Base-by-base conservation (phyloP, 164 flowering plant genomes). In the Annona squamosa region DNA sequence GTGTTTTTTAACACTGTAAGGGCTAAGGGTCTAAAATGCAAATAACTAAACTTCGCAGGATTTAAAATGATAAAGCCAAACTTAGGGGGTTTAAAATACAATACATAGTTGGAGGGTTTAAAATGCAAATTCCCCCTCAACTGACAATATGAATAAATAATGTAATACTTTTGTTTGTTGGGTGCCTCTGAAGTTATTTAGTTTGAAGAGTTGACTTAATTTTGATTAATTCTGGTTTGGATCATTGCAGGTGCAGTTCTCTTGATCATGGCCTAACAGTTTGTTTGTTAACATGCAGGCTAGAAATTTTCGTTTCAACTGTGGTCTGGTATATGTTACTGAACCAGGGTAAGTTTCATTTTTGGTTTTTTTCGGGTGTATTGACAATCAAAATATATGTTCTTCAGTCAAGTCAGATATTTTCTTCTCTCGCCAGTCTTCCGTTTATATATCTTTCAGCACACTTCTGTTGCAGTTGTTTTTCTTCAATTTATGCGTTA, bases 281-380 rank as follows among this genome's bases (percentile, higher is more conserved):
- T 17, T 66, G 13, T 4, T 69, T 75, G 17, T 63, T 75, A 2
- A 65, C 13, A 41, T 74, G 75, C 93, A 94, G 97, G 98, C 98
- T 44, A 86, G 98, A 74, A 94, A 94, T 84, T 94, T 92, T 70
- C 91, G 95, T 26, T 92, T 92, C 82, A 81, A 84, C 44, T 91
- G 97, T 84, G 98, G 98, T 70, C 89, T 91, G 69, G 97, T 91
- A 1, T 94, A 94, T 79, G 97, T 94, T 71, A 73, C 97, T 9
- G 98, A 94, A 82, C 87, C 91, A 62, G 98, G 98, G 98, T 94
- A 85, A 68, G 88, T 76, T 12, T 71, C 37, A n/a, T 70, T 67
- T 19, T 70, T 7, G 0, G 12, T n/a, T 76, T 47, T 1, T 41
- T 43, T 26, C 37, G 1, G 0, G 37, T 26, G 37, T 26, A 26